phyloP scores from a whole-genome alignment of 1,284 basidiomycete genomes.

The Tetrapyrgos nigripes region DNA sequence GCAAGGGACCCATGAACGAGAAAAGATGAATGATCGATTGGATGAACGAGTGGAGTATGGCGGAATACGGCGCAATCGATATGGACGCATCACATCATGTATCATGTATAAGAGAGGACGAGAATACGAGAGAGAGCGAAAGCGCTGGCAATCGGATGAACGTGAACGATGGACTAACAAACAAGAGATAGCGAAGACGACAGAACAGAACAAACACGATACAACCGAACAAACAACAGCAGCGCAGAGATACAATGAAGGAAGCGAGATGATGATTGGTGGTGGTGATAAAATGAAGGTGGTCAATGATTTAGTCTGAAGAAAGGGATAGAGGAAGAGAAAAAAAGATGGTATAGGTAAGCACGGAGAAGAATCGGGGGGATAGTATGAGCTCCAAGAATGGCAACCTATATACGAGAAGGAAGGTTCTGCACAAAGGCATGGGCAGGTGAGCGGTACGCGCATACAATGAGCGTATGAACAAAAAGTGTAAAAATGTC shows the following conservation, averaged over 20 bases:
- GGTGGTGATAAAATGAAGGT: constrained; percentile 23
- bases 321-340: background rate
- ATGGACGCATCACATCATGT: too few species aligned
- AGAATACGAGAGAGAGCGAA: background rate
- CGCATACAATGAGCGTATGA: constrained; percentile 9
- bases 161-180: background rate
- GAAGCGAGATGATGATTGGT: constrained; percentile 15
- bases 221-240: constrained; percentile 20
- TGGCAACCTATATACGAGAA: too few species aligned
- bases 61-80: too few species aligned
- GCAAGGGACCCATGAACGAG: too few species aligned
- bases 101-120: too few species aligned
- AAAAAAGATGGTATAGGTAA: constrained; percentile 3
- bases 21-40: too few species aligned
- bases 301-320: constrained; percentile 22
- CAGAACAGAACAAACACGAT: constrained; percentile 23
- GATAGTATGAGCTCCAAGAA: too few species aligned
- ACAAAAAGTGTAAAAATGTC: constrained; percentile 1
- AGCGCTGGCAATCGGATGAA: background rate
- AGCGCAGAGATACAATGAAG: constrained; percentile 19
- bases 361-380: background rate
- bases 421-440: too few species aligned
- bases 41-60: too few species aligned
- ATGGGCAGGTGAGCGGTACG: too few species aligned
- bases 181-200: constrained; percentile 16